These are phyloP conservation scores for Elaeis guineensis DNA, from an alignment of 176 grass and related monocot genomes.

Conservation along the genomic window DNA sequence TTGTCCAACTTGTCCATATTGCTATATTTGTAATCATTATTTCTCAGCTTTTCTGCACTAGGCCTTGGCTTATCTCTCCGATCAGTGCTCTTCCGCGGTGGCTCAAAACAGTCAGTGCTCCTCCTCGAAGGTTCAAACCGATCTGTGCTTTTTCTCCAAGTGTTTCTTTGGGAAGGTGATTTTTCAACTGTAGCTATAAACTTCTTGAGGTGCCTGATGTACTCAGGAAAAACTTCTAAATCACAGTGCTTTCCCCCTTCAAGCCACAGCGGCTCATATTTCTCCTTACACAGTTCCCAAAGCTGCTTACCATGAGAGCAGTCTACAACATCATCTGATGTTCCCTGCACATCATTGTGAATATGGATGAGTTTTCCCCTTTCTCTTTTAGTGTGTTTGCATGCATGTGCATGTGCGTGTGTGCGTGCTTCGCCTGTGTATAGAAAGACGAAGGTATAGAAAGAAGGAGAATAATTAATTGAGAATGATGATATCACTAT, in stretches of 20 bases:
- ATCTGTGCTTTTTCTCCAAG: background rate
- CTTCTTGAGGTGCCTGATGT: constrained; percentile 1
- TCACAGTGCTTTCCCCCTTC: constrained; percentile 51
- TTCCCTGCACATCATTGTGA: constrained; percentile 42
- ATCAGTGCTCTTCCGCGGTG: constrained; percentile 50
- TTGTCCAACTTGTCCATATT: constrained; percentile 70
- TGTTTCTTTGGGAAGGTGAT: background rate
- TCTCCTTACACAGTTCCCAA: constrained; percentile 80
- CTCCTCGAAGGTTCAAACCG: background rate
- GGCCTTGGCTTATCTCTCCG: constrained; percentile 44
- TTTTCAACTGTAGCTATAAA: constrained; percentile 4
- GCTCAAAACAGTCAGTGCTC: constrained; percentile 31
- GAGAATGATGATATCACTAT: too few relatives aligned
- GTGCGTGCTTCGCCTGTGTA: too few relatives aligned
- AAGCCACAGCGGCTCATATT: constrained; percentile 88
- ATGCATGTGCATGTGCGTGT: too few relatives aligned
- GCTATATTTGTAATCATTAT: constrained; percentile 52
- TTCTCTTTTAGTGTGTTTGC: too few relatives aligned
- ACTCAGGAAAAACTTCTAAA: background rate
- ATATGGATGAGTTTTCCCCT: background rate
- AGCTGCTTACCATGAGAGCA: constrained; percentile 80
- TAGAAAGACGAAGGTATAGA: too few relatives aligned
- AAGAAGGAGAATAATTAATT: too few relatives aligned
- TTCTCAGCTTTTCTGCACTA: constrained; percentile 38
- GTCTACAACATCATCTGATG: constrained; percentile 81